Conservation (phyloP, 2,329 filamentous ascomycete species). For the Fusarium verrucosum region DNA sequence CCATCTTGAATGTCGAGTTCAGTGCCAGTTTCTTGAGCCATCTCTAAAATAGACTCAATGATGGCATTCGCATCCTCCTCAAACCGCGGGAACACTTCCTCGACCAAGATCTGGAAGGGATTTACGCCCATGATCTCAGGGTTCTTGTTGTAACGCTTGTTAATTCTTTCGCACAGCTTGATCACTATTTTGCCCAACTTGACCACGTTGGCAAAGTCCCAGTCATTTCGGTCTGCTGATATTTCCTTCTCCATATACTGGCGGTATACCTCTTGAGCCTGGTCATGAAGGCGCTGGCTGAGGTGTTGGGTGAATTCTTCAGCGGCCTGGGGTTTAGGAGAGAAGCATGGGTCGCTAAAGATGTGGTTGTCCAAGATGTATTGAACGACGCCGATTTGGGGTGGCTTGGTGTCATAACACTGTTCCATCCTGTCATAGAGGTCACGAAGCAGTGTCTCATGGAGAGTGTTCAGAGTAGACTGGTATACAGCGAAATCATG, state of each 20-base stretch:
- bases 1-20: conserved; percentile 91
- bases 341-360: conserved; percentile 79
- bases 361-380: conserved; percentile 85
- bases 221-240: conserved; percentile 80
- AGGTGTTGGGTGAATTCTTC: conserved; percentile 78
- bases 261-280: conserved; percentile 82
- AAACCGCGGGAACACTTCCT: conserved; percentile 87
- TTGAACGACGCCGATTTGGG: conserved; percentile 81
- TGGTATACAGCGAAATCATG: conserved; percentile 77
- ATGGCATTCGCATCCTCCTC: conserved; percentile 89
- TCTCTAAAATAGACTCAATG: conserved; percentile 80
- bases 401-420: conserved; percentile 89
- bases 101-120: conserved; percentile 75
- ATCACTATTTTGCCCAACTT: conserved; percentile 87
- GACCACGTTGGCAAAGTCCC: conserved; percentile 92
- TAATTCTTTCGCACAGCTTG: conserved; percentile 85
- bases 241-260: conserved; percentile 82
- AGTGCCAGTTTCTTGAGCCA: conserved; percentile 72
- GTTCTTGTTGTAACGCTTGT: conserved; percentile 90
- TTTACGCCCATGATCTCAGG: conserved; percentile 84
- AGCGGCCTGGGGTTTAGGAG: conserved; percentile 73
- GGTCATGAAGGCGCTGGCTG: conserved; percentile 74
- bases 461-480: conserved; percentile 75
- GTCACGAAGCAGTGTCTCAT: conserved; percentile 86
- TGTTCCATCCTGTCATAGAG: conserved; percentile 87